Percentiles rank a stretch among this genome's conserved stretches.
These are phyloP conservation scores for Petunia axillaris DNA, from an alignment of 257 asterid genomes.

Conservation along the genomic window DNA sequence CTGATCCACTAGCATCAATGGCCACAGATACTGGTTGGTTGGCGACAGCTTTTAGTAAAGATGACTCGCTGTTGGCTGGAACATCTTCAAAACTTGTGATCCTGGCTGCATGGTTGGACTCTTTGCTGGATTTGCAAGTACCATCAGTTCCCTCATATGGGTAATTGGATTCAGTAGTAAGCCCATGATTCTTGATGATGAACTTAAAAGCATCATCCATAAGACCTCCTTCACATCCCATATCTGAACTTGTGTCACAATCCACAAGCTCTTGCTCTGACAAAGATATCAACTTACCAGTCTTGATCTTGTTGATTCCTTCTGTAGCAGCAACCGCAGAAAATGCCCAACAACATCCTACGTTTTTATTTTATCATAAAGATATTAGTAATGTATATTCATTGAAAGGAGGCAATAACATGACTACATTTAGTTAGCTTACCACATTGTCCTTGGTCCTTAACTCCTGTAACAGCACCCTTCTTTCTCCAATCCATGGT, in stretches of 20 bases:
- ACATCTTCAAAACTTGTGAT: background rate
- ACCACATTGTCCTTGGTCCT: background rate
- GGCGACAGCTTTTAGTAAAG: background rate
- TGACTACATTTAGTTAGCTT: background rate
- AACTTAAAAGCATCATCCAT: background rate
- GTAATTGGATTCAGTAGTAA: background rate
- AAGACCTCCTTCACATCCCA: background rate
- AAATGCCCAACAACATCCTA: background rate
- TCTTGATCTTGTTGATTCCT: background rate
- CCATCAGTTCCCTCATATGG: background rate
- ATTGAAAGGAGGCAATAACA: background rate
- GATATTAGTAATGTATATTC: too few relatives aligned
- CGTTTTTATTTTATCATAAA: background rate
- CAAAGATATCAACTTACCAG: background rate
- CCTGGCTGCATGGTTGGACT: background rate
- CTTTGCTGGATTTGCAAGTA: background rate
- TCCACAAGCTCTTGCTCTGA: background rate
- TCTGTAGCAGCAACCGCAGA: background rate
- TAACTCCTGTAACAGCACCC: background rate
- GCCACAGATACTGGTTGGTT: background rate
- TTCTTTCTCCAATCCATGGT: background rate
- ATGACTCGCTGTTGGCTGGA: background rate
- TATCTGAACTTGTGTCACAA: background rate
- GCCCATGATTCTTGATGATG: background rate
- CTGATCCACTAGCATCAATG: background rate